Percentiles rank a stretch among this genome's conserved stretches.
These are phyloP conservation scores for Aspergillus pseudoviridinutans DNA, from an alignment of 2,329 filamentous ascomycete genomes.

Conservation along the genomic window DNA sequence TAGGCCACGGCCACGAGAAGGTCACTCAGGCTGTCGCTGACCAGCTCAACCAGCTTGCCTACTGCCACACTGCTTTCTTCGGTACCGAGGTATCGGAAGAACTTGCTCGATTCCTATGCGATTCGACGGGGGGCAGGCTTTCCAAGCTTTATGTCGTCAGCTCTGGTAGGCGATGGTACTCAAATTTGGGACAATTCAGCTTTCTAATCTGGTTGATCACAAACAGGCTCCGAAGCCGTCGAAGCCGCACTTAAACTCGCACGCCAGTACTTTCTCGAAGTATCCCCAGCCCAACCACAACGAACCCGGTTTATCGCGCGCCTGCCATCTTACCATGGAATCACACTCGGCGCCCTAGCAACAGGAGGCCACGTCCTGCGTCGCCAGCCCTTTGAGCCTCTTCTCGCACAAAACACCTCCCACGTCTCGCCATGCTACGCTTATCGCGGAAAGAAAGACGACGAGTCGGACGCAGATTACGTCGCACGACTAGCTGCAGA, in stretches of 20 bases:
- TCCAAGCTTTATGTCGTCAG: conserved; percentile 53
- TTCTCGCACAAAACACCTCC: conserved; percentile 54
- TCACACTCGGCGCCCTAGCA: conserved; percentile 63
- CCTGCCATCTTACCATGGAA: conserved; percentile 65
- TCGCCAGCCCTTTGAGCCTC: conserved; percentile 57
- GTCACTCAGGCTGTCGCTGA: conserved; percentile 57
- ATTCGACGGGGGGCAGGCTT: conserved; percentile 52
- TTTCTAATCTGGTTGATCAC: neutral
- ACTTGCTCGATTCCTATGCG: conserved; percentile 48
- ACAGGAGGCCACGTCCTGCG: conserved; percentile 61
- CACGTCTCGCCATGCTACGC: conserved; percentile 64
- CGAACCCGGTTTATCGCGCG: conserved; percentile 62
- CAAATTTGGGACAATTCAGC: too few relatives aligned
- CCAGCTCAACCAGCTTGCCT: conserved; percentile 58
- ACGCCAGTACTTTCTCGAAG: conserved; percentile 62
- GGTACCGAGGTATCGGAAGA: conserved; percentile 52
- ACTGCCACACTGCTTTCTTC: conserved; percentile 59
- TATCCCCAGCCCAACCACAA: conserved; percentile 47
- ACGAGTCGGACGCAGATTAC: conserved; percentile 57
- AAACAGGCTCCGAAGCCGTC: conserved; percentile 61
- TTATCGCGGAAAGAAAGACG: conserved; percentile 53
- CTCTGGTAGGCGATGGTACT: conserved; percentile 45
- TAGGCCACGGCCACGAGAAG: conserved; percentile 63
- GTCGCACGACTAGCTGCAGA: conserved; percentile 59
- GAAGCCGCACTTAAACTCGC: conserved; percentile 66